These are phyloP conservation scores for Tanacetum coccineum DNA, from an alignment of 129 eudicot genomes.

Conservation along the genomic window DNA sequence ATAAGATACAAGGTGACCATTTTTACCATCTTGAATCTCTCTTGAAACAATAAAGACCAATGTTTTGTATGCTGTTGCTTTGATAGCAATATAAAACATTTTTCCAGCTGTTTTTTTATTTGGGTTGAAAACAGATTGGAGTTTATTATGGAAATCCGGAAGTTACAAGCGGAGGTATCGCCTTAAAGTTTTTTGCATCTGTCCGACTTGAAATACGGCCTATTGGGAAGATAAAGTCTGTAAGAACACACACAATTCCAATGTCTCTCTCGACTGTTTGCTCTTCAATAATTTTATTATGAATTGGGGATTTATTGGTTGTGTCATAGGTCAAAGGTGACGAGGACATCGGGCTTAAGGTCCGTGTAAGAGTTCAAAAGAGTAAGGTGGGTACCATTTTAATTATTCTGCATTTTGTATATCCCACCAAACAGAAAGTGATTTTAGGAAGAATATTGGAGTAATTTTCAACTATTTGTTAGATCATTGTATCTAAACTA, in stretches of 20 bases:
- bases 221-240: slow-evolving; percentile 97
- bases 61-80: slow-evolving; percentile 10
- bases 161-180: slow-evolving; percentile 99
- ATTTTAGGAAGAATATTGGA: too few species aligned
- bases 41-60: neutral
- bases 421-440: neutral
- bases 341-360: slow-evolving; percentile 90
- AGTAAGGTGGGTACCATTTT: slow-evolving; percentile 66
- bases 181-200: slow-evolving; percentile 97
- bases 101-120: too few species aligned
- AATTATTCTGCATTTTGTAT: neutral
- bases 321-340: slow-evolving; percentile 77
- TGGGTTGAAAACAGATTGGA: slow-evolving; percentile 82
- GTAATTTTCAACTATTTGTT: neutral
- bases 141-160: slow-evolving; percentile 99
- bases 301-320: slow-evolving; percentile 12
- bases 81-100: neutral
- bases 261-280: slow-evolving; percentile 3
- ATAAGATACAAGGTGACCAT: slow-evolving; percentile 83
- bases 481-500: too few species aligned
- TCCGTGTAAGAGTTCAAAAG: slow-evolving; percentile 98
- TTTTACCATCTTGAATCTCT: slow-evolving; percentile 1
- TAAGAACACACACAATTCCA: slow-evolving; percentile 41
- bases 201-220: slow-evolving; percentile 99
- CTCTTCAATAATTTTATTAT: neutral